phyloP scores from a whole-genome alignment of 768 basidiomycete genomes.

The Tephrocybe sp. region DNA sequence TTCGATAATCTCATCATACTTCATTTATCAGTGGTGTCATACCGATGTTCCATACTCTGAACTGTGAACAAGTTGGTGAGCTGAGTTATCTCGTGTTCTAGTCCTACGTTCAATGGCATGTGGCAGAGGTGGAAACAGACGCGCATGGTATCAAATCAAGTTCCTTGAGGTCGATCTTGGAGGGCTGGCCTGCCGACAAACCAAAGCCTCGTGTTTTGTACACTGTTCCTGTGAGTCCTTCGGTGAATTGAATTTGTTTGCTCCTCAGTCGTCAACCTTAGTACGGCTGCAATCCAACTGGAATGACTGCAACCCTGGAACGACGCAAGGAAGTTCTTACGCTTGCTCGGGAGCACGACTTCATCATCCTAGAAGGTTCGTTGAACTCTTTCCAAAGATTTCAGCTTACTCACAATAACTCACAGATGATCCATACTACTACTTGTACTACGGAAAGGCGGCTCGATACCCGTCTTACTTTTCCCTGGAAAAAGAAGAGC shows the following conservation, averaged over 20 bases:
- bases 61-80: conserved; percentile 61
- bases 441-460: conserved; percentile 67
- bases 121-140: conserved; percentile 69
- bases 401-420: neutral
- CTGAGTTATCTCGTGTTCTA: neutral
- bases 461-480: conserved; percentile 76
- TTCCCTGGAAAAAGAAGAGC: conserved; percentile 62
- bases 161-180: conserved; percentile 59
- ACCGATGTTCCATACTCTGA: conserved; percentile 52
- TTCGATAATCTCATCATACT: neutral
- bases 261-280: conserved; percentile 22
- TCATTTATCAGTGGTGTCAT: conserved; percentile 65
- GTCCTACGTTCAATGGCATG: neutral
- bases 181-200: conserved; percentile 68
- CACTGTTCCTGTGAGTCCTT: conserved; percentile 61
- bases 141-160: conserved; percentile 59
- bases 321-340: conserved; percentile 68
- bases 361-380: conserved; percentile 80
- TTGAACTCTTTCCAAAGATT: neutral
- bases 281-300: conserved; percentile 88
- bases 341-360: conserved; percentile 67
- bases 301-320: conserved; percentile 66
- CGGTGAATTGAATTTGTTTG: neutral
- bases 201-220: conserved; percentile 75
- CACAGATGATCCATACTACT: conserved; percentile 76